These are phyloP conservation scores for Syncephalis plumigaleata DNA, from an alignment of 371 early-diverging fungal genomes.

Conservation along the genomic window DNA sequence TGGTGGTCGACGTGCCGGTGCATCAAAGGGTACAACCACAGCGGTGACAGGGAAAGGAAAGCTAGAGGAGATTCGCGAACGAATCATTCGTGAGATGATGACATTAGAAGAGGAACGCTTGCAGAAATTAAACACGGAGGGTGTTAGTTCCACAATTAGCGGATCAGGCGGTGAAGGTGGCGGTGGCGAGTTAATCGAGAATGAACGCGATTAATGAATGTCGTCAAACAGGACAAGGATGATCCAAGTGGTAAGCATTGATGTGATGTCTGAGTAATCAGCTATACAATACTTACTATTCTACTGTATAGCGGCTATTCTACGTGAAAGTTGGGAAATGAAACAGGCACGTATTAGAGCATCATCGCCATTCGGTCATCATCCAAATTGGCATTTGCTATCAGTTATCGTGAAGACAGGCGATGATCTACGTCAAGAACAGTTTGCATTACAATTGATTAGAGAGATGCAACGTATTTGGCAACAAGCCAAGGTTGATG, in stretches of 20 bases:
- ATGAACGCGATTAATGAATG: conserved; percentile 33
- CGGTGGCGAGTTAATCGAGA: conserved; percentile 28
- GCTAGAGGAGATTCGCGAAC: conserved; percentile 60
- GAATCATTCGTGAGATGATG: conserved; percentile 80
- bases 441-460: conserved; percentile 91
- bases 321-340: conserved; percentile 77
- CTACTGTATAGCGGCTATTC: conserved; percentile 51
- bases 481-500: conserved; percentile 58
- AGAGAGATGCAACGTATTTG: conserved; percentile 89
- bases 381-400: conserved; percentile 69
- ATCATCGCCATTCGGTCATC: conserved; percentile 66
- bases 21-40: conserved; percentile 12
- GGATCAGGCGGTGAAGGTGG: conserved; percentile 29
- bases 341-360: conserved; percentile 68
- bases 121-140: conserved; percentile 27
- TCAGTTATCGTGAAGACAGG: conserved; percentile 97
- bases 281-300: conserved; percentile 2
- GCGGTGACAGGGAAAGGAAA: conserved; percentile 14
- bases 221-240: conserved; percentile 32
- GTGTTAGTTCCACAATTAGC: conserved; percentile 32
- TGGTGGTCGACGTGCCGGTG: conserved; percentile 8
- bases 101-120: conserved; percentile 70
- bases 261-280: background rate
- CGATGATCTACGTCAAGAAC: conserved; percentile 93
- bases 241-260: conserved; percentile 64